Evolutionary conservation across 176 grass and related monocot species (phyloP), one percentile per base, ranked within the genome.

Genomic region (Avena atlantica): DNA sequence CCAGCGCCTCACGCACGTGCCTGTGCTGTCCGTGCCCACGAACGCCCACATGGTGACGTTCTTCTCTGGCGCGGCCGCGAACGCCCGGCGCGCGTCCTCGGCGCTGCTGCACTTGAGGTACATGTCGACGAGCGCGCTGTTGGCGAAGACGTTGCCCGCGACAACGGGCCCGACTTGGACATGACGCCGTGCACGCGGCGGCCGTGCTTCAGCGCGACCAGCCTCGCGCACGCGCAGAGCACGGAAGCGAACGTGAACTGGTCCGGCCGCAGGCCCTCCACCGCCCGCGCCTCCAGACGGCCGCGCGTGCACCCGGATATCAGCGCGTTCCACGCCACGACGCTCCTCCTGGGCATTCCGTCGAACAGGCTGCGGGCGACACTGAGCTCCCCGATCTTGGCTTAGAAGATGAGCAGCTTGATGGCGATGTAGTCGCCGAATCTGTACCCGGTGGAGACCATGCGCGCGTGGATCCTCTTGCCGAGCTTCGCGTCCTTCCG

Each of bases 171-270:
- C 3, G 56, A 80, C 79, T 93, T 91, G 68, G 27, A 80, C 86
- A 90, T 85, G 71, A 88, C 51, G 79, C 65, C 59, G 68, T 93
- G 88, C 48, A 87, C 88, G 62, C 85, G 85, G 49, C 82, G 86
- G 71, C 91, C 88, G 42, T 70, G 88, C 23, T 79, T 82, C 20
- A 93, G 86, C 74, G 74, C 79, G 2, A 89, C 86, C 40, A 93
- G 79, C 79, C 83, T 74, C n/a, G 92, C 92, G 83, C 89, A 88
- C 60, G 89, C 89, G 69, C 86, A 67, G 16, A 93, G 83, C 68
- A 86, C 89, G 7, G 92, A 93, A 59, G 78, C 74, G 82, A 93
- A 86, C 80, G 92, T 93, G 86, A 91, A 91, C 74, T 93, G 89
- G 80, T 93, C 92, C 48, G 88, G 92, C 29, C 53, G 12, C 42